Evolutionary conservation across 768 basidiomycete genomes (phyloP), one percentile per base, ranked within the genome.

Genomic region (Filobasidium wieringae): DNA sequence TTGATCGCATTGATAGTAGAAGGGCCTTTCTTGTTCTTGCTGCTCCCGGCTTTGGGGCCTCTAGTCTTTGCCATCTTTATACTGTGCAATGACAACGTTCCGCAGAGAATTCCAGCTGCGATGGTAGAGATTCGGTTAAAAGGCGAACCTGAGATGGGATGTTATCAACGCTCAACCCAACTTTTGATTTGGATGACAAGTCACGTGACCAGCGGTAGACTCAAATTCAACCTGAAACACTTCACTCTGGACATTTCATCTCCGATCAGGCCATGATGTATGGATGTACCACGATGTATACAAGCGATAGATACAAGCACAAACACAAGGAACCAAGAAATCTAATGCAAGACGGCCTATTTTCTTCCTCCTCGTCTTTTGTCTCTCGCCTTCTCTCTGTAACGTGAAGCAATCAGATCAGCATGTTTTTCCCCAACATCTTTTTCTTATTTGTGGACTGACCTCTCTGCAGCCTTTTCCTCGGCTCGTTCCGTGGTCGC

Each of bases 381-480:
- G 49, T 58, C 57, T 19, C 57, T 32, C 5, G 37, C 30, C 45
- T 58, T 58, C 19, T 58, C 57, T 26, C 57, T 58, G 27, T 8
- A 32, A 47, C 12, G 47, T 7, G 12, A 39, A 37, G 15, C 26
- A 51, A 24, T 19, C 19, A 3, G 5, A 24, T 51, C 32, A 57
- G 56, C 17, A 14, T 15, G 3, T 24, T 22, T 4, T 14, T n/a
- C 11, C 5, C 9, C 29, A 32, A 22, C 19, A 55, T 15, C 17
- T 31, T 5, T n/a, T n/a, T n/a, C n/a, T n/a, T n/a, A n/a, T n/a
- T n/a, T n/a, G 7, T 36, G 30, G 11, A 60, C 68, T 61, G 56
- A 70, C 72, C 86, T 80, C 68, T 91, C 85, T 84, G 85, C 83
- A 40, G 82, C 83, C 78, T 95, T 97, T 77, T 96, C 84, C 76